Base-by-base conservation (phyloP, 106 monocot species). In the Dioscorea zingiberensis region DNA sequence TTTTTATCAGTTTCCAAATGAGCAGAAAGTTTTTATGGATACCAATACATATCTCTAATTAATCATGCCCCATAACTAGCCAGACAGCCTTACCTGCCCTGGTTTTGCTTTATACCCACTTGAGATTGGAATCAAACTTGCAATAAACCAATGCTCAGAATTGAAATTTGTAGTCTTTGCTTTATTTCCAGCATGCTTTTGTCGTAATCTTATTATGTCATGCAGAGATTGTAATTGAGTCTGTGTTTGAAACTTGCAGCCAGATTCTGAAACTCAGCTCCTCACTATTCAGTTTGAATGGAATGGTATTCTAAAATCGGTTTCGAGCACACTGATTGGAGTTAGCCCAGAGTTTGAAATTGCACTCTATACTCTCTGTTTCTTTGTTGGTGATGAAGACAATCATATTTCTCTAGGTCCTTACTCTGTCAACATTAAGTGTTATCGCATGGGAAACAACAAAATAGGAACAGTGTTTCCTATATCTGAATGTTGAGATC, bases 221-320 rank as follows among this genome's bases (percentile, higher is more conserved):
- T n/a, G n/a, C n/a, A n/a, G n/a, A n/a, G n/a, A n/a, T n/a, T n/a
- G n/a, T 51, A 51, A 19, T 51, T 51, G 7, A 4, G 51, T 51
- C 51, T 18, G 18, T 51, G 51, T 51, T 19, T 51, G 15, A 51
- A 65, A 81, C 47, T 27, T 81, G 81, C 84, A 97, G 97, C 92
- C 88, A 14, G 88, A 97, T 65, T 77, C 84, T 11, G 97, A 97
- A 73, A 92, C 92, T 58, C 92, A 97, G 71, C 56, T 97, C 67
- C 92, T 97, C 17, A 97, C 97, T 1, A 70, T 97, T 63, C 97
- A 97, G 77, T 97, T 97, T 53, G 88, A 97, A 69, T 97, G 97
- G 97, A 83, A 97, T 47, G 97, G 97, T 12, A 44, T 97, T 54
- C 76, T 92, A 44, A 97, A 97, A 75, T 79, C 92, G 19, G 69